phyloP scores from a whole-genome alignment of 177 flowering plant species.

The Telopea speciosissima region DNA sequence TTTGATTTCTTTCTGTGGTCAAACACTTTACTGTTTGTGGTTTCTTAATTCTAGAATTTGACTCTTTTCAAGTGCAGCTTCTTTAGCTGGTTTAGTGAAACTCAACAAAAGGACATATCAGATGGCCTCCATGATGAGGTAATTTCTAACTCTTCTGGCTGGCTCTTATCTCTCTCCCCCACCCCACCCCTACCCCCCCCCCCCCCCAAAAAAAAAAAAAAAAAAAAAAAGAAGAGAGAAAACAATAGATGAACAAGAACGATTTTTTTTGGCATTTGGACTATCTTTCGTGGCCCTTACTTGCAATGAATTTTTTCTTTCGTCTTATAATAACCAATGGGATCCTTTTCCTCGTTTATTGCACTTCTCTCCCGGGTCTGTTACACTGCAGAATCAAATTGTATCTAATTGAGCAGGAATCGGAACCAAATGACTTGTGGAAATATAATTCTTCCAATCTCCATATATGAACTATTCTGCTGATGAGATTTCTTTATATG shows the following conservation, averaged over 20 bases:
- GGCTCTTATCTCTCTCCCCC: no score
- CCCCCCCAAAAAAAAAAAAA: no score
- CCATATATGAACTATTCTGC: background rate
- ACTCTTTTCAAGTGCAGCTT: constrained; percentile 29
- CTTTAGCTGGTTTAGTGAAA: constrained; percentile 44
- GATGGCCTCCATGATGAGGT: constrained; percentile 41
- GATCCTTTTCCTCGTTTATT: background rate
- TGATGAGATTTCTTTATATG: background rate
- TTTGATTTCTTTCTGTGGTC: no score
- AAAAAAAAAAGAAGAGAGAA: no score
- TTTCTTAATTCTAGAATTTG: background rate
- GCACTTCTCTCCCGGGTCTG: background rate
- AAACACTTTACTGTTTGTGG: background rate
- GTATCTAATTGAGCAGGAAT: background rate
- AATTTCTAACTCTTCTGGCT: background rate
- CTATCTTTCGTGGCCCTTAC: background rate
- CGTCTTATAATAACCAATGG: background rate
- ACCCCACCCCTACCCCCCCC: background rate
- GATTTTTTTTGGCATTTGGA: background rate
- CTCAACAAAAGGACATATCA: constrained; percentile 22
- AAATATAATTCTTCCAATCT: background rate
- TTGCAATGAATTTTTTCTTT: background rate
- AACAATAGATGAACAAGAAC: no score
- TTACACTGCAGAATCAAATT: background rate
- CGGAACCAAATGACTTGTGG: background rate